These are phyloP conservation scores for Stellera chamaejasme DNA, from an alignment of 345 rosid species.

Conservation along the genomic window DNA sequence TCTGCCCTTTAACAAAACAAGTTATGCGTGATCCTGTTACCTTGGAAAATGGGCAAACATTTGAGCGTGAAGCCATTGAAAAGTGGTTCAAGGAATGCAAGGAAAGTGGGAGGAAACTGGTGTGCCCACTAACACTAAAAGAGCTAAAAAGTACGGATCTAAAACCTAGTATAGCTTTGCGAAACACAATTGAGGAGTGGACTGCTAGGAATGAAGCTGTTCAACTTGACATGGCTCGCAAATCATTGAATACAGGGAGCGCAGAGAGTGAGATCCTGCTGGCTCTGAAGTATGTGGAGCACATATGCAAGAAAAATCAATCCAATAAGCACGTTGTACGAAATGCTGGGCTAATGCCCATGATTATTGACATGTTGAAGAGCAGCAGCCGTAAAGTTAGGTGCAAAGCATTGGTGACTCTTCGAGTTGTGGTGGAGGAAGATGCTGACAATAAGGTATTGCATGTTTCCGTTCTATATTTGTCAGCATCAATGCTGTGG, in stretches of 20 bases:
- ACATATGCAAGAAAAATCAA: slow-evolving; percentile 48
- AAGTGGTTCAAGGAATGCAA: slow-evolving; percentile 76
- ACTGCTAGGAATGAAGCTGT: slow-evolving; percentile 81
- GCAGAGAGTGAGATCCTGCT: slow-evolving; percentile 57
- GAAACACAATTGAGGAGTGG: slow-evolving; percentile 92
- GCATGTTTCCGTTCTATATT: slow-evolving; percentile 13
- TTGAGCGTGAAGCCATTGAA: too few species aligned
- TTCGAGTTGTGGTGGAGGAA: slow-evolving; percentile 63
- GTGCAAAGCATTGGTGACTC: slow-evolving; percentile 68
- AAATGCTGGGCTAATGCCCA: slow-evolving; percentile 62
- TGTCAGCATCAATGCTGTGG: not conserved
- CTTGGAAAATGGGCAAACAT: slow-evolving; percentile 76
- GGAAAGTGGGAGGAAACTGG: slow-evolving; percentile 45
- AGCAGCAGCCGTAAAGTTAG: slow-evolving; percentile 70
- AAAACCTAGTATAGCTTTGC: slow-evolving; percentile 76
- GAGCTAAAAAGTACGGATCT: slow-evolving; percentile 53
- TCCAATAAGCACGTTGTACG: slow-evolving; percentile 47
- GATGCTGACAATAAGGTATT: slow-evolving; percentile 81
- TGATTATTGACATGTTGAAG: slow-evolving; percentile 68
- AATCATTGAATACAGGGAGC: slow-evolving; percentile 49
- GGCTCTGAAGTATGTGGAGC: slow-evolving; percentile 47
- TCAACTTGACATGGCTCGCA: slow-evolving; percentile 76
- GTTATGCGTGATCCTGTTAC: slow-evolving; percentile 89
- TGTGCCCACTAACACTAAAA: slow-evolving; percentile 71
- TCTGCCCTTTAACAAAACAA: slow-evolving; percentile 89